Percentiles rank a stretch among this genome's conserved stretches.
Evolutionary conservation across 768 basidiomycete species (phyloP).

Genomic region (Cystobasidium ongulense): DNA sequence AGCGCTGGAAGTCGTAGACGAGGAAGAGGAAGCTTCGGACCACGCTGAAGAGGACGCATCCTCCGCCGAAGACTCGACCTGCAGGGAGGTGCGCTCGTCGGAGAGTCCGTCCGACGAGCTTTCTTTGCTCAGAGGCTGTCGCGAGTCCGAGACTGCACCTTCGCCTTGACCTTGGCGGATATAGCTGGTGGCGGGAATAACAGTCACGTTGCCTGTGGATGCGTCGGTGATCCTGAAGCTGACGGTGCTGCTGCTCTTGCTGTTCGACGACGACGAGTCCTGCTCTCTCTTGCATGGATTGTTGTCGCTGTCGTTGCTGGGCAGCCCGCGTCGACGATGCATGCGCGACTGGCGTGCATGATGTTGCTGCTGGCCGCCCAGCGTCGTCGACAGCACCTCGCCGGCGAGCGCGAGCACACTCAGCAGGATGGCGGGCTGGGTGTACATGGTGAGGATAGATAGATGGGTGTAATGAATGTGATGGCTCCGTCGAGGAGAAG

Average conservation of each 20-base stretch:
- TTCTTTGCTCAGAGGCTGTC: not conserved
- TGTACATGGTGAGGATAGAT: constrained; percentile 2
- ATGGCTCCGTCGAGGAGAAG: too few relatives aligned
- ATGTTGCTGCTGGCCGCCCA: not conserved
- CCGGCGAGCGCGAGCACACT: constrained; percentile 1
- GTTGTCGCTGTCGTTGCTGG: not conserved
- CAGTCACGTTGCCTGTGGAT: constrained; percentile 1
- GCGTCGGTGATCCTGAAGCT: not conserved
- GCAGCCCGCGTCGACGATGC: not conserved
- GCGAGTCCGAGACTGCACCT: not conserved
- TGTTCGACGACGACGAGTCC: not conserved
- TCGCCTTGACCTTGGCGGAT: not conserved
- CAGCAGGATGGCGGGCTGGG: not conserved
- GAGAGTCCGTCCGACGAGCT: not conserved
- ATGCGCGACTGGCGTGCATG: constrained; percentile 1
- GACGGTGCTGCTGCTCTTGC: not conserved
- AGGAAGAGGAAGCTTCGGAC: constrained; percentile 42
- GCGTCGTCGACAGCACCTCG: not conserved
- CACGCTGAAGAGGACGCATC: not conserved
- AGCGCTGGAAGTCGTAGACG: constrained; percentile 39
- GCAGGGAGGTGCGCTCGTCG: not conserved
- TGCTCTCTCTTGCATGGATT: not conserved
- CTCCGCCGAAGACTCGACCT: not conserved
- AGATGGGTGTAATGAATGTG: too few relatives aligned
- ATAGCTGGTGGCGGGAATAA: constrained; percentile 3